These are phyloP conservation scores for Penicillium cinerascens DNA, from an alignment of 495 filamentous ascomycete species.

Conservation along the genomic window DNA sequence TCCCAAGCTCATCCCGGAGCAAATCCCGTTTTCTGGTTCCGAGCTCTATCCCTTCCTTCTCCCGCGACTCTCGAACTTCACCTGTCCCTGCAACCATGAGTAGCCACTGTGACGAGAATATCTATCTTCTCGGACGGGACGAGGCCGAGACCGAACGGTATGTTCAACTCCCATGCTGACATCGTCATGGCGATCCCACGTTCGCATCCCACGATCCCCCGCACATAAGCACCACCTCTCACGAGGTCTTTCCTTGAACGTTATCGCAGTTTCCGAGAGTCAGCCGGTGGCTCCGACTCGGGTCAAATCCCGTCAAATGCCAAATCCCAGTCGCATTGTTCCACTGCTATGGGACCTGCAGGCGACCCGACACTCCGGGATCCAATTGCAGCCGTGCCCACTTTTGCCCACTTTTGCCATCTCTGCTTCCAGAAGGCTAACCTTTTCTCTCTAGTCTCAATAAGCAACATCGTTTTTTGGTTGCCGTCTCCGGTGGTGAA, in stretches of 20 bases:
- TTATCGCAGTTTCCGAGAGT: not conserved
- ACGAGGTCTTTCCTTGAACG: no score
- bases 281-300: not conserved
- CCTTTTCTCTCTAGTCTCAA: conserved; percentile 17
- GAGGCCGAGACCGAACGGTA: conserved; percentile 17
- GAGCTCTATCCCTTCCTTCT: no score
- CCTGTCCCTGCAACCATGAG: conserved; percentile 3
- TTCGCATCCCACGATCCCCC: no score
- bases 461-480: conserved; percentile 24
- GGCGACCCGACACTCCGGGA: conserved; percentile 3
- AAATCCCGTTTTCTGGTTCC: not conserved
- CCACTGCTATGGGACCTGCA: conserved; percentile 3
- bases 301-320: no score
- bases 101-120: not conserved
- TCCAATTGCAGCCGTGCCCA: conserved; percentile 3
- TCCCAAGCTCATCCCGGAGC: not conserved
- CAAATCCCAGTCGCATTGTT: not conserved
- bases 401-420: not conserved
- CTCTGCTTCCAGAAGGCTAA: not conserved
- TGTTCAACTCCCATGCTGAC: not conserved
- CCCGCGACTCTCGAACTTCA: not conserved
- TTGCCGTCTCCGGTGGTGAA: conserved; percentile 15
- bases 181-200: not conserved
- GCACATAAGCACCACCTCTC: no score
- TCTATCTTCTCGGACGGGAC: conserved; percentile 17